Percentiles rank a stretch among this genome's conserved stretches.
phyloP scores from a whole-genome alignment of 257 asterid genomes.

The Pogostemon cablin region DNA sequence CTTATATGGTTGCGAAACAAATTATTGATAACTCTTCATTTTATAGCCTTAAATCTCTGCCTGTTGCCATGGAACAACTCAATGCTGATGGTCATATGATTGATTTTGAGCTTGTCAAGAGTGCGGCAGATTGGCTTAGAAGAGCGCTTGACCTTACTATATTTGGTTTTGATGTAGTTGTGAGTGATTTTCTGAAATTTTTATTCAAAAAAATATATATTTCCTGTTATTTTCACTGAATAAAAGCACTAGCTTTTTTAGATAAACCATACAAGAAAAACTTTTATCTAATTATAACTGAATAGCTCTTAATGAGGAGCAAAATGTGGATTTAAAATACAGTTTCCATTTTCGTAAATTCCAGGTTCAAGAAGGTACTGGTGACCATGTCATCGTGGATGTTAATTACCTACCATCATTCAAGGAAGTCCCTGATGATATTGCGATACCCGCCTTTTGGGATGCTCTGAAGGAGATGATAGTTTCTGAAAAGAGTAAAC shows the following conservation, averaged over 20 bases:
- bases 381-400: slow-evolving; percentile 95
- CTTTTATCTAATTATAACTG: not conserved
- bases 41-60: slow-evolving; percentile 90
- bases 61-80: slow-evolving; percentile 56
- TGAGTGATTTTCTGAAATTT: slow-evolving; percentile 45
- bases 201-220: not conserved
- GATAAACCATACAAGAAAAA: not conserved
- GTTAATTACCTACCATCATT: slow-evolving; percentile 94
- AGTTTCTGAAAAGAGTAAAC: slow-evolving; percentile 39
- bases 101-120: slow-evolving; percentile 77
- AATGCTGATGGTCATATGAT: slow-evolving; percentile 46
- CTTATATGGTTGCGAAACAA: slow-evolving; percentile 11
- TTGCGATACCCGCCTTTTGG: slow-evolving; percentile 92
- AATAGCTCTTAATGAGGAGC: not conserved
- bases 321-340: not conserved
- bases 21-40: slow-evolving; percentile 21
- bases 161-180: slow-evolving; percentile 93
- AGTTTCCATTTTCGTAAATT: slow-evolving; percentile 19
- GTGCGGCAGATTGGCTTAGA: slow-evolving; percentile 82
- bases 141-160: slow-evolving; percentile 74
- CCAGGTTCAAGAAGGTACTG: slow-evolving; percentile 86
- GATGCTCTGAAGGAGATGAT: slow-evolving; percentile 81
- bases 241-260: slow-evolving; percentile 19
- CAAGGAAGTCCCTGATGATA: slow-evolving; percentile 90
- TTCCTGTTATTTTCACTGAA: not conserved